These are phyloP conservation scores for Leccinum obscurum DNA, from an alignment of 768 basidiomycete genomes.

Conservation along the genomic window DNA sequence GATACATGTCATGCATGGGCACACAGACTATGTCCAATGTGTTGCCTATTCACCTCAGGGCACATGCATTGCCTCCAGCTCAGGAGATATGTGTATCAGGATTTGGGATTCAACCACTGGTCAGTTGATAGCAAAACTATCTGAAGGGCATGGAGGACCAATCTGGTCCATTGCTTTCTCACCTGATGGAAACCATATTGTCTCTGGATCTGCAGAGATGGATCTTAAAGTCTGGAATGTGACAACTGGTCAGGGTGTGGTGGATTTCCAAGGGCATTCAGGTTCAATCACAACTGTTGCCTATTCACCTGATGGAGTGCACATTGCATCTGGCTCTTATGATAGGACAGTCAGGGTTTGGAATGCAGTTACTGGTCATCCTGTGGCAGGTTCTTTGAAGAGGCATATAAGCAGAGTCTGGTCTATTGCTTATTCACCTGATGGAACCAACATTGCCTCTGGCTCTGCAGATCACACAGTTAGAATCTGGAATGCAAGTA, in stretches of 20 bases:
- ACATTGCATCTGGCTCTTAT: neutral
- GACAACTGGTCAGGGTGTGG: neutral
- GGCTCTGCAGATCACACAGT: neutral
- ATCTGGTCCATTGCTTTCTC: neutral
- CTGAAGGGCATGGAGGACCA: neutral
- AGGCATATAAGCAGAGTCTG: neutral
- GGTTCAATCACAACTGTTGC: neutral
- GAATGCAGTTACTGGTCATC: neutral
- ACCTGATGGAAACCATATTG: neutral
- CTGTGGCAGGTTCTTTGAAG: neutral
- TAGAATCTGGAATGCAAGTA: neutral
- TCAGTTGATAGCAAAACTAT: neutral
- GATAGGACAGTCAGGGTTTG: neutral
- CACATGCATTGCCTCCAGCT: neutral
- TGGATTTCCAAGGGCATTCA: conserved; percentile 2
- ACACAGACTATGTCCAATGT: neutral
- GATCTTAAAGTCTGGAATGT: neutral
- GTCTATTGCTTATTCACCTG: conserved; percentile 1
- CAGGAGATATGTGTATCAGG: neutral
- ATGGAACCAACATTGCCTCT: neutral
- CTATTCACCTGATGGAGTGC: neutral
- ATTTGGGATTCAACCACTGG: neutral
- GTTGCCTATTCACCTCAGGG: neutral
- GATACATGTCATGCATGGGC: neutral
- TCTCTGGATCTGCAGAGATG: neutral